Percentiles rank a stretch among this genome's conserved stretches.
Evolutionary conservation across 2,329 filamentous ascomycete genomes (phyloP).

Genomic region (Chaetothyriales sp.): DNA sequence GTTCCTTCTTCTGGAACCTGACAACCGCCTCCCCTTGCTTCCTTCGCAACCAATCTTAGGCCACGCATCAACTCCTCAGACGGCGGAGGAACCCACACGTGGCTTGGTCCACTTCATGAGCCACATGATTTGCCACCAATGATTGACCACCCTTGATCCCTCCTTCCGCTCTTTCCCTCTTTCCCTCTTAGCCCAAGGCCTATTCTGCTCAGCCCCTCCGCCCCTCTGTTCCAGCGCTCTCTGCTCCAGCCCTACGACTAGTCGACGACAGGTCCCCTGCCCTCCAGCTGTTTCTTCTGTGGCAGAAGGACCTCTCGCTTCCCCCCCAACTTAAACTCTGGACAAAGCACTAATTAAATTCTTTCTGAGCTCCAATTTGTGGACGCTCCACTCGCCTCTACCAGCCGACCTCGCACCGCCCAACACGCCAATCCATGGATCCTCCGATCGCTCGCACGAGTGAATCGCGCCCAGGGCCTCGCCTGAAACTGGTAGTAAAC

Average conservation of each 20-base stretch:
- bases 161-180: too few relatives aligned
- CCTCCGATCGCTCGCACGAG: neutral
- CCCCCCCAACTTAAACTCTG: neutral
- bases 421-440: neutral
- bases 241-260: neutral
- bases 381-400: neutral
- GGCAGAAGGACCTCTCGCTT: neutral
- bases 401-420: too few relatives aligned
- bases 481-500: conserved; percentile 6
- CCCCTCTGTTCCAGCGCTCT: too few relatives aligned
- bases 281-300: neutral
- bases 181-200: too few relatives aligned
- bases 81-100: neutral
- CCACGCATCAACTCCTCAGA: too few relatives aligned
- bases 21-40: neutral
- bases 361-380: neutral
- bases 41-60: too few relatives aligned
- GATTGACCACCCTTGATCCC: neutral
- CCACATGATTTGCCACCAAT: neutral
- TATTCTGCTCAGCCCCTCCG: too few relatives aligned
- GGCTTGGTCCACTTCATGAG: neutral
- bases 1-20: neutral
- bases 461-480: neutral
- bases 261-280: too few relatives aligned
- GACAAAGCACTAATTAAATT: neutral